Evolutionary conservation across 805 yeast genomes (phyloP), one percentile per base, ranked within the genome.

Genomic region (Saccharomyces paradoxus): DNA sequence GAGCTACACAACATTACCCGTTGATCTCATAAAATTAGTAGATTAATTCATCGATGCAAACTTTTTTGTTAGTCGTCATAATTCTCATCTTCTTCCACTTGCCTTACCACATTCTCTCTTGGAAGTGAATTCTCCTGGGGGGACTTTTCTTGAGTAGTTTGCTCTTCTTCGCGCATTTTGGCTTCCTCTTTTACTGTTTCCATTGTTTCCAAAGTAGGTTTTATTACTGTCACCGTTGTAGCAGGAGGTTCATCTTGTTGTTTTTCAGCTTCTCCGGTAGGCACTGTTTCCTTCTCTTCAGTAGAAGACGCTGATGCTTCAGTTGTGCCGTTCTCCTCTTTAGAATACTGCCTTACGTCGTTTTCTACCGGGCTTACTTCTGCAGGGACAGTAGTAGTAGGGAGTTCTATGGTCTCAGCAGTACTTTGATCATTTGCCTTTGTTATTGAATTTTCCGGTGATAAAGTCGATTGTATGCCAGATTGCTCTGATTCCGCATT

Each of bases 71-170:
- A 78, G 50, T 72, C 76, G 58, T 77, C 81, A 60, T 76, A 76
- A 56, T 76, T 71, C 51, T 73, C 75, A 54, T 76, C 79, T 55
- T 74, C 79, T 52, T 74, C 78, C 24, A 76, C 71, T 54, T 71
- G 66, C 53, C 79, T 66, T 41, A 68, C 70, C 14, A 64, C 69
- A 46, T 60, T 60, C 48, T 67, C 70, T 50, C 58, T 61, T 41
- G 56, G 51, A 13, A 52, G 37, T 21, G 53, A 49, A 24, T 32
- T 47, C 49, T 55, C 52, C 48, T 32, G n/a, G 46, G 48, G 50
- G 8, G 24, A 37, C n/a, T 53, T 55, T 41, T 55, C 56, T 17
- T 54, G 56, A 2, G 56, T 49, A 8, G 53, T 56, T 54, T 64
- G 66, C 51, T 68, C 72, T 29, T 72, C 75, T 58, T 71, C 72